Conservation (phyloP, 257 asterid genomes). For the Parsonsia alboflavescens region DNA sequence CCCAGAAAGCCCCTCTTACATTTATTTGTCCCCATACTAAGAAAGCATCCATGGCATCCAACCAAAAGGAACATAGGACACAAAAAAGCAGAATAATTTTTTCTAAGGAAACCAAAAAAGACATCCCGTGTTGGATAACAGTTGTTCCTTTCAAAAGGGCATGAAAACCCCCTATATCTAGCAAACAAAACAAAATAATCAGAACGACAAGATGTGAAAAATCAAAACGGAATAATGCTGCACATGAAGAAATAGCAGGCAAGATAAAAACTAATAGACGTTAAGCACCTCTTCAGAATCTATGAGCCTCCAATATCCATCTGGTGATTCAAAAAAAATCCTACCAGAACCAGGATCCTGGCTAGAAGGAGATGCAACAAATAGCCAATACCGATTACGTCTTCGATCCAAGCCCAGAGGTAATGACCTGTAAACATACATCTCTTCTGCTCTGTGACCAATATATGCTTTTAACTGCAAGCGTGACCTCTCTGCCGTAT, state of each 20-base stretch:
- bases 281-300: conserved; percentile 71
- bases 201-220: neutral
- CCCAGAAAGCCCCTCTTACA: neutral
- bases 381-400: conserved; percentile 94
- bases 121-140: neutral
- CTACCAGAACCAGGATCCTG: conserved; percentile 94
- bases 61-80: neutral
- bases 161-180: too few species aligned
- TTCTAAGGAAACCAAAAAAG: neutral
- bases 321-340: conserved; percentile 71
- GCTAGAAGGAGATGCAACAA: conserved; percentile 77
- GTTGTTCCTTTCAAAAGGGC: neutral
- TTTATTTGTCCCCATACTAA: neutral
- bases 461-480: conserved; percentile 84
- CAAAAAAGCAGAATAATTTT: neutral
- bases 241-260: neutral
- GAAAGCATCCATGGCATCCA: neutral
- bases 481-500: conserved; percentile 80
- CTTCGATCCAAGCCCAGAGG: conserved; percentile 98
- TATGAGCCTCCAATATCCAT: conserved; percentile 76
- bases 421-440: conserved; percentile 80
- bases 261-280: neutral
- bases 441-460: conserved; percentile 89
- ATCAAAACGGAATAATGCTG: neutral
- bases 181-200: neutral